A percentile compares a stretch with the other conserved stretches of the same genome.
Conservation (phyloP, 345 rosid species). For the Hibiscus mutabilis region DNA sequence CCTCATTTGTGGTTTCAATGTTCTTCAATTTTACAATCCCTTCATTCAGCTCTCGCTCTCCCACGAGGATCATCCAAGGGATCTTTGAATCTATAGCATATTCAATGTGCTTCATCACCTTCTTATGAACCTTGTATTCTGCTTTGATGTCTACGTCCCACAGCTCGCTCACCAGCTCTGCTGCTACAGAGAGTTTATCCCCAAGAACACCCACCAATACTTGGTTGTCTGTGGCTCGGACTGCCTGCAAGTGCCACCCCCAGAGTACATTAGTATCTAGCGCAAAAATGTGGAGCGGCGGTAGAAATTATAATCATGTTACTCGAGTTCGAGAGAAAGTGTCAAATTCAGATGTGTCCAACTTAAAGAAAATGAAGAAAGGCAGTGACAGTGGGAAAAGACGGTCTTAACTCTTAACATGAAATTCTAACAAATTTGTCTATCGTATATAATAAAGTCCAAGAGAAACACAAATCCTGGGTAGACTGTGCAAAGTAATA, state of each 20-base stretch:
- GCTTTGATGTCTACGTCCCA: conserved; percentile 64
- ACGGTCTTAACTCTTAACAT: too few species aligned
- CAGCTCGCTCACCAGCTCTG: conserved; percentile 57
- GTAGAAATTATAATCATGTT: too few species aligned
- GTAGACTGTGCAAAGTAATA: too few species aligned
- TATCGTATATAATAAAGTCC: too few species aligned
- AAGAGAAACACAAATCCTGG: too few species aligned
- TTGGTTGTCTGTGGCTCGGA: conserved; percentile 70
- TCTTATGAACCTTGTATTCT: conserved; percentile 56
- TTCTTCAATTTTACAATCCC: conserved; percentile 59
- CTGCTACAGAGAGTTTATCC: conserved; percentile 43
- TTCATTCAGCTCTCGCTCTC: conserved; percentile 50
- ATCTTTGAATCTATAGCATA: conserved; percentile 40
- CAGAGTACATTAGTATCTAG: neutral
- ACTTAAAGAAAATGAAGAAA: too few species aligned
- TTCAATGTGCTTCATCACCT: conserved; percentile 50
- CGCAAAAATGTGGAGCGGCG: neutral
- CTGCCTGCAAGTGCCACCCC: conserved; percentile 29
- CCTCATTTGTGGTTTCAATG: conserved; percentile 41
- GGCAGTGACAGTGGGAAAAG: too few species aligned
- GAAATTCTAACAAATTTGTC: too few species aligned
- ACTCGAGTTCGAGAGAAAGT: too few species aligned
- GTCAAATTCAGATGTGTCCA: too few species aligned
- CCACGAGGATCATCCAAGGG: conserved; percentile 65
- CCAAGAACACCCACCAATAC: conserved; percentile 59